phyloP scores from a whole-genome alignment of 306 rosid genomes.

The Quercus gilva region DNA sequence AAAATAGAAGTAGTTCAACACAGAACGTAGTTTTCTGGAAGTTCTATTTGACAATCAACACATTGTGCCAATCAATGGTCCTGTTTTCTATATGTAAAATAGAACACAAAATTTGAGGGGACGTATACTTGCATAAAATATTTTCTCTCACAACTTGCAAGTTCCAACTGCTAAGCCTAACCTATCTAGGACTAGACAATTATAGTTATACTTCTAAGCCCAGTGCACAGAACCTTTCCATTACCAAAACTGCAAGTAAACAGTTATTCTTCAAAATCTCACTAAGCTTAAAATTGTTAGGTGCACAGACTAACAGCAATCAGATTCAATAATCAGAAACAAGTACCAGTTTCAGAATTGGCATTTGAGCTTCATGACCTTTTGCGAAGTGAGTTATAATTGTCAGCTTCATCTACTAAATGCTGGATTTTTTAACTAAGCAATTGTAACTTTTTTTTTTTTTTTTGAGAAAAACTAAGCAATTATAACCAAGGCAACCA shows the following conservation, averaged over 20 bases:
- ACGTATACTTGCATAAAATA: background rate
- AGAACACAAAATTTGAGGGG: background rate
- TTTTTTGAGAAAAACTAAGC: background rate
- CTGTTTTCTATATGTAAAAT: background rate
- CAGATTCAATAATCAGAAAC: background rate
- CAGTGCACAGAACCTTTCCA: background rate
- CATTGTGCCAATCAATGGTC: background rate
- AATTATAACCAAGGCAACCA: background rate
- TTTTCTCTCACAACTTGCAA: background rate
- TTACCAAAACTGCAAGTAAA: background rate
- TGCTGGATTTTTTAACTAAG: background rate
- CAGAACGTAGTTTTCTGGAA: background rate
- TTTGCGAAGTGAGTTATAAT: background rate
- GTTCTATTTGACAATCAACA: background rate
- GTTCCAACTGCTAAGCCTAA: conserved; percentile 3
- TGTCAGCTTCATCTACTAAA: background rate
- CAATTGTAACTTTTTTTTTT: background rate
- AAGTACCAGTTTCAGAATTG: background rate
- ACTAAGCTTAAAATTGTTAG: background rate
- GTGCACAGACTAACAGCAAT: background rate
- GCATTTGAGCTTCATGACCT: background rate
- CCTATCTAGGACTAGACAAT: background rate
- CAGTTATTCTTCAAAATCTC: background rate
- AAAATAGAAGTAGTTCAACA: background rate
- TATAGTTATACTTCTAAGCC: background rate